phyloP scores from a whole-genome alignment of 164 flowering plant species.

The Hamamelis virginiana region DNA sequence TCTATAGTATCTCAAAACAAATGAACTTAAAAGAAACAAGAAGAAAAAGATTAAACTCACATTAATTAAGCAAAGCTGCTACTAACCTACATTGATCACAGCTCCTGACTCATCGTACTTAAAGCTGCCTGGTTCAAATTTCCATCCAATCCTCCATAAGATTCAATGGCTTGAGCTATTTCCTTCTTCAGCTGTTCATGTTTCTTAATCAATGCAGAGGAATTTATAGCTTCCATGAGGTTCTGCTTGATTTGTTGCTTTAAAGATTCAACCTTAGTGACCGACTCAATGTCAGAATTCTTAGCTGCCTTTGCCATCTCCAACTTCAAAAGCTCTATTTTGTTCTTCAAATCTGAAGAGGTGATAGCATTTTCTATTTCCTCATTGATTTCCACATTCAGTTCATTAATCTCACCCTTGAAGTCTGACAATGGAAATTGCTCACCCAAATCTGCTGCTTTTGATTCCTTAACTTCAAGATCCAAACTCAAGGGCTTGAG shows the following conservation, averaged over 20 bases:
- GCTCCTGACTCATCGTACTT: slow-evolving; percentile 26
- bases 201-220: slow-evolving; percentile 45
- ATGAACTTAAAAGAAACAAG: not conserved
- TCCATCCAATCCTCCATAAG: slow-evolving; percentile 37
- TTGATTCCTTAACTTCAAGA: slow-evolving; percentile 30
- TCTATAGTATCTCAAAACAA: not conserved
- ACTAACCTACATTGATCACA: slow-evolving; percentile 28
- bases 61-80: slow-evolving; percentile 29
- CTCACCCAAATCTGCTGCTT: slow-evolving; percentile 21
- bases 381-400: slow-evolving; percentile 43
- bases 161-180: slow-evolving; percentile 30
- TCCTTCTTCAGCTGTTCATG: slow-evolving; percentile 49
- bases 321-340: slow-evolving; percentile 51
- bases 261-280: slow-evolving; percentile 54
- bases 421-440: slow-evolving; percentile 24
- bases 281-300: slow-evolving; percentile 41
- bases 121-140: slow-evolving; percentile 25
- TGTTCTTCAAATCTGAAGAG: slow-evolving; percentile 52
- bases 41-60: slow-evolving; percentile 35
- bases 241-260: slow-evolving; percentile 52
- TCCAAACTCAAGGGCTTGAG: slow-evolving; percentile 53
- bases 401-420: slow-evolving; percentile 35
- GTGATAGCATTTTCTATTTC: slow-evolving; percentile 44
- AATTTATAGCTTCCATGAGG: slow-evolving; percentile 45
- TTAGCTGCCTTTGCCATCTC: slow-evolving; percentile 56